Conservation (phyloP, 345 rosid species). For the Gossypium longicalyx region DNA sequence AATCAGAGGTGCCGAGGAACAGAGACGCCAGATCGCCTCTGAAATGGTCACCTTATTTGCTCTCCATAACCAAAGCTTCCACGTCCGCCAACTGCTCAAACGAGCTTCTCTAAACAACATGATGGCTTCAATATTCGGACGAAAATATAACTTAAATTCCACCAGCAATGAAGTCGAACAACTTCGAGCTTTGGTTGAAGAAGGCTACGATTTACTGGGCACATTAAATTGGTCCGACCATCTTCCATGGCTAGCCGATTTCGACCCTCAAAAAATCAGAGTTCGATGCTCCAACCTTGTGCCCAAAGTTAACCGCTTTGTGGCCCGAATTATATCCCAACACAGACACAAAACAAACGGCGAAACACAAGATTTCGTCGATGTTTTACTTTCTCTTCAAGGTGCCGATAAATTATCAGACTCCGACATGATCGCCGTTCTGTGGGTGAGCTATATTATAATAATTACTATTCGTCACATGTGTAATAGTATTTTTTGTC, state of each 20-base stretch:
- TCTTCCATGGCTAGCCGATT: constrained; percentile 57
- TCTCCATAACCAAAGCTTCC: constrained; percentile 20
- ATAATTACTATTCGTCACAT: background rate
- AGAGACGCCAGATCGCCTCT: constrained; percentile 36
- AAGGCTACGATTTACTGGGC: constrained; percentile 64
- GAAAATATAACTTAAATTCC: constrained; percentile 37
- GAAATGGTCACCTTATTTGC: constrained; percentile 45
- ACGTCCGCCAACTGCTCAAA: constrained; percentile 52
- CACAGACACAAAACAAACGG: constrained; percentile 36
- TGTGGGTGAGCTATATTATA: constrained; percentile 51
- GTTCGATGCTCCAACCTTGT: constrained; percentile 57
- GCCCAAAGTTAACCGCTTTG: constrained; percentile 63
- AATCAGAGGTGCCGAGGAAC: constrained; percentile 43
- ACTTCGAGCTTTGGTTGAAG: constrained; percentile 50
- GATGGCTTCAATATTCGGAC: constrained; percentile 76
- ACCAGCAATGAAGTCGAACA: constrained; percentile 32
- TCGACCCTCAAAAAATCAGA: constrained; percentile 68
- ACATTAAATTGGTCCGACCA: constrained; percentile 69
- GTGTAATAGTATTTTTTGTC: background rate
- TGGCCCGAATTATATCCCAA: constrained; percentile 43
- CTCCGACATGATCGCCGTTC: constrained; percentile 70
- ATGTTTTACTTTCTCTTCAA: constrained; percentile 57
- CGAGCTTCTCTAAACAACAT: constrained; percentile 68
- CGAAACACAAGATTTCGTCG: constrained; percentile 53
- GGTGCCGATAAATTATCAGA: constrained; percentile 52